phyloP scores from a whole-genome alignment of 2,329 filamentous ascomycete species.

The Furcasterigmium sp. region DNA sequence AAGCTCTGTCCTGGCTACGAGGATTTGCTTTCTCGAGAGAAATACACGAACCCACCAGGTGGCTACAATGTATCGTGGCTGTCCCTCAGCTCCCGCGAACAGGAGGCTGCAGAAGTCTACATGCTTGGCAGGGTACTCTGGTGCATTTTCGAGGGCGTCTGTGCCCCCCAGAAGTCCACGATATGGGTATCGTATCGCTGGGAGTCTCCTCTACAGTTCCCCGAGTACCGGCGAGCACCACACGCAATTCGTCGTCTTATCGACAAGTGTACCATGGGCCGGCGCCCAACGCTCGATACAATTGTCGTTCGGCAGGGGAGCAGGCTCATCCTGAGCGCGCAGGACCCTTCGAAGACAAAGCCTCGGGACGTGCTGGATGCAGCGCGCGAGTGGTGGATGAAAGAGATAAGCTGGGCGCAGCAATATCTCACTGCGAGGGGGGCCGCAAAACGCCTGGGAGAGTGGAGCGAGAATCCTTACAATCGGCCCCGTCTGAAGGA shows the following conservation, averaged over 20 bases:
- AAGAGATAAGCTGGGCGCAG: slow-evolving; percentile 42
- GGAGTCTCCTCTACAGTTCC: slow-evolving; percentile 53
- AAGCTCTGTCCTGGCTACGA: slow-evolving; percentile 43
- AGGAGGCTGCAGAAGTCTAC: slow-evolving; percentile 55
- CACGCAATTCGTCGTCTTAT: slow-evolving; percentile 39
- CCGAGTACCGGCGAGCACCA: slow-evolving; percentile 43
- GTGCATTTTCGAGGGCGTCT: slow-evolving; percentile 58
- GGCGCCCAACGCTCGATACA: slow-evolving; percentile 36
- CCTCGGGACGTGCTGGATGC: slow-evolving; percentile 28
- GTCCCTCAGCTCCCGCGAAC: slow-evolving; percentile 42
- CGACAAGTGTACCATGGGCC: slow-evolving; percentile 45
- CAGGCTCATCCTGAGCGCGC: slow-evolving; percentile 35
- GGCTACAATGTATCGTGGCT: slow-evolving; percentile 55
- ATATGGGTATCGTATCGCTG: slow-evolving; percentile 55
- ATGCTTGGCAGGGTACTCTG: slow-evolving; percentile 58
- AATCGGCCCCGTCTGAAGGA: slow-evolving; percentile 40
- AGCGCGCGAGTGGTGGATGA: slow-evolving; percentile 42
- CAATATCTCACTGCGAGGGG: slow-evolving; percentile 37
- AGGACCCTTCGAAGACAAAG: slow-evolving; percentile 14
- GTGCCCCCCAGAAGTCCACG: slow-evolving; percentile 49
- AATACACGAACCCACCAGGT: slow-evolving; percentile 39
- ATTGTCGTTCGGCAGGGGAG: slow-evolving; percentile 39
- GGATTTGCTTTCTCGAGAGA: slow-evolving; percentile 30
- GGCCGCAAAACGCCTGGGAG: slow-evolving; percentile 27
- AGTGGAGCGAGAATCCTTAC: slow-evolving; percentile 47